These are phyloP conservation scores for Clarireedia paspali DNA, from an alignment of 2,329 filamentous ascomycete species.

Conservation along the genomic window DNA sequence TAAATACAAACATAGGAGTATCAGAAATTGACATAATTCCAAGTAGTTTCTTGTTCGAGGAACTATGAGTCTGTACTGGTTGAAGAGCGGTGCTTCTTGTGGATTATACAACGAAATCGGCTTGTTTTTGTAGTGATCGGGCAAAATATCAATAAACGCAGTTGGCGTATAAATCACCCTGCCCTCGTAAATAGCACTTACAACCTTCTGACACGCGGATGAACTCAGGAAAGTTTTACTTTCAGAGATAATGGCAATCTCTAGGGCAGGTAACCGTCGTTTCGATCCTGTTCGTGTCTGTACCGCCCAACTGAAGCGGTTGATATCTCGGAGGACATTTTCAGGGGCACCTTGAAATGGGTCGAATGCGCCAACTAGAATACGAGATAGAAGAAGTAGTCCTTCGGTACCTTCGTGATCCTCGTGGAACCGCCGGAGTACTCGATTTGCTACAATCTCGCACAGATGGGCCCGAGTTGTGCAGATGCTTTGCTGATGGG, in stretches of 20 bases:
- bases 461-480: constrained; percentile 71
- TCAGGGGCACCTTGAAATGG: constrained; percentile 76
- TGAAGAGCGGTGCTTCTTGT: constrained; percentile 64
- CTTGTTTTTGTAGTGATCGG: constrained; percentile 78
- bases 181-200: constrained; percentile 75
- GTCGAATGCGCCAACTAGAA: constrained; percentile 76
- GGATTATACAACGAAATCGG: constrained; percentile 78
- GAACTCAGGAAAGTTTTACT: constrained; percentile 72
- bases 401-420: constrained; percentile 64
- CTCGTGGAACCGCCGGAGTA: constrained; percentile 72
- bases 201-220: constrained; percentile 72
- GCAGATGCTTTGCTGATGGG: constrained; percentile 75
- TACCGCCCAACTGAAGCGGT: constrained; percentile 33
- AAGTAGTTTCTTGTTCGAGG: constrained; percentile 69
- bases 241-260: constrained; percentile 76
- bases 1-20: constrained; percentile 62
- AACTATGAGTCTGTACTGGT: constrained; percentile 80
- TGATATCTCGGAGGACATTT: constrained; percentile 52
- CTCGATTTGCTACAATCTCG: constrained; percentile 71
- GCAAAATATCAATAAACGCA: constrained; percentile 74
- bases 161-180: constrained; percentile 76
- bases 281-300: constrained; percentile 39
- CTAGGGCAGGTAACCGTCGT: constrained; percentile 58
- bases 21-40: constrained; percentile 65
- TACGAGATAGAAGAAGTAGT: constrained; percentile 66